Conservation (phyloP, 768 basidiomycete genomes). For the Lentinula raphanica region DNA sequence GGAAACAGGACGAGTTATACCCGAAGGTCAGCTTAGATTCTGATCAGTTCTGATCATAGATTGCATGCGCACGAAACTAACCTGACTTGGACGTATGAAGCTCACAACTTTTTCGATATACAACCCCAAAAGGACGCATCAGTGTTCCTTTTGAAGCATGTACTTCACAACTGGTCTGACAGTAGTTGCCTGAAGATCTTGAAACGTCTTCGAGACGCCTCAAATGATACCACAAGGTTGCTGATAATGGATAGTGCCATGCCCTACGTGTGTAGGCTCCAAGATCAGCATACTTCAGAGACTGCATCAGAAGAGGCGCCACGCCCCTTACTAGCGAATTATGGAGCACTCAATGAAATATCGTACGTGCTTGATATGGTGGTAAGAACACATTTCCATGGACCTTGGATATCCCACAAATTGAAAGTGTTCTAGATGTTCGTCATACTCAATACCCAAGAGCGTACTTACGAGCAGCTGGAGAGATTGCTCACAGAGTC, state of each 20-base stretch:
- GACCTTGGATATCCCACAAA: not conserved
- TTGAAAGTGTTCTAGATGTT: constrained; percentile 6
- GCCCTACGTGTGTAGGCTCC: constrained; percentile 27
- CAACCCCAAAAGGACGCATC: constrained; percentile 33
- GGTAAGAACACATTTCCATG: constrained; percentile 18
- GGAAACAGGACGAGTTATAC: constrained; percentile 15
- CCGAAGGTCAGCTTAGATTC: constrained; percentile 13
- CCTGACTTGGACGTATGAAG: constrained; percentile 13
- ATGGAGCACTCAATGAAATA: constrained; percentile 31
- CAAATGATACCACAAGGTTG: constrained; percentile 22
- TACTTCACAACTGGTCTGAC: constrained; percentile 55
- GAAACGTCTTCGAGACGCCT: constrained; percentile 36
- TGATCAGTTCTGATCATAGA: too few relatives aligned
- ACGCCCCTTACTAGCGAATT: constrained; percentile 32
- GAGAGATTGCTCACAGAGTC: constrained; percentile 2
- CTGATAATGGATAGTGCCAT: constrained; percentile 37
- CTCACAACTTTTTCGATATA: constrained; percentile 47
- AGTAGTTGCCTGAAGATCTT: constrained; percentile 33
- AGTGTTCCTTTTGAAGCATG: constrained; percentile 41
- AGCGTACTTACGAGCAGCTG: constrained; percentile 8
- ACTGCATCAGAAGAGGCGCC: constrained; percentile 23
- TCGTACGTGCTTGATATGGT: constrained; percentile 29
- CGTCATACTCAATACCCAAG: constrained; percentile 10
- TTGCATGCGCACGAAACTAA: not conserved
- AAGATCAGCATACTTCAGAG: constrained; percentile 20